Base-by-base conservation (phyloP, 2,329 filamentous ascomycete species). In the Fusarium gaditjirri region DNA sequence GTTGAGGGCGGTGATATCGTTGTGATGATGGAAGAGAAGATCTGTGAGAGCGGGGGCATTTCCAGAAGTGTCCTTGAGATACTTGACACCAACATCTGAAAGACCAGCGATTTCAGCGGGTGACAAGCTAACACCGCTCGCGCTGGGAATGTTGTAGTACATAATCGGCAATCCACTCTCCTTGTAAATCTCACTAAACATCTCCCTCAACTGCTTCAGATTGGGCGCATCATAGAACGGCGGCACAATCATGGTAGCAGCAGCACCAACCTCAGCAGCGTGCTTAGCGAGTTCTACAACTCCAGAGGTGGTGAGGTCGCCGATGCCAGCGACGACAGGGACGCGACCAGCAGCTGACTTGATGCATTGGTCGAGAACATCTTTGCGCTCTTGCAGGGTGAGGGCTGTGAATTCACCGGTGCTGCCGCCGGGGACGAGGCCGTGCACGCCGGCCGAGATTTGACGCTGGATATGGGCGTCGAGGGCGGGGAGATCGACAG, bases 31-130 rank as follows among this genome's bases (percentile, higher is more conserved):
- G 68, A 87, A 86, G 8, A 87, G 78, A 19, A 87, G 73, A 62
- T 87, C 85, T 4, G 85, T 87, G 9, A 86, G 76, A 0, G 83
- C 84, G 0, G 86, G 85, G 3, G 81, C 86, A 58, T 87, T 84
- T 23, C 86, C 86, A 5, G 85, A 87, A 0, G 86, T 87, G 72
- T 87, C 86, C 74, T 87, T 87, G 35, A 87, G 75, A 65, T 86
- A 86, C 71, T 82, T 83, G 8, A 87, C 85, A 16, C 86, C 85
- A 2, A 84, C 81, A 10, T 84, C 80, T 7, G 78, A 81, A 6
- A 87, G 77, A 1, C 78, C 78, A 3, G 84, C 85, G 14, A 87
- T 80, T 60, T 87, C 80, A 0, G 73, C 52, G 0, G 85, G 84
- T 0, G 79, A 78, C 4, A 87, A 78, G 3, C 72, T 83, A 3